phyloP scores from a whole-genome alignment of 139 green algal genomes.

The Zygnema circumcarinatum region DNA sequence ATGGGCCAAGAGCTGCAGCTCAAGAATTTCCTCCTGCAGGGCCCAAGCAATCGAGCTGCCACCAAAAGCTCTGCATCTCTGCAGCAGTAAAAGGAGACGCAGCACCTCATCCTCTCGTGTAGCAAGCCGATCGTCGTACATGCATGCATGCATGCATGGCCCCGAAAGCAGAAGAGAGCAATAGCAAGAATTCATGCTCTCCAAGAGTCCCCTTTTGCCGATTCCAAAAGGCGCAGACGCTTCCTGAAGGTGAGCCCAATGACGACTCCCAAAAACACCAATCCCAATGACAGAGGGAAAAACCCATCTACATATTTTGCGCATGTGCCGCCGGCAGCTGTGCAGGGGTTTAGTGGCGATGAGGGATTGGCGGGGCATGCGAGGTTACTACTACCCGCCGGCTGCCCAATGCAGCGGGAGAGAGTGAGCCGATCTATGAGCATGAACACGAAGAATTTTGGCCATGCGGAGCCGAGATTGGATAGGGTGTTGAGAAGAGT shows the following conservation, averaged over 20 bases:
- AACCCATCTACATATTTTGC: slow-evolving; percentile 21
- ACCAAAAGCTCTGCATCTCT: too few species aligned
- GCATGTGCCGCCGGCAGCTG: slow-evolving; percentile 8
- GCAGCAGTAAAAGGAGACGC: too few species aligned
- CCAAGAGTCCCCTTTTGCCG: not conserved
- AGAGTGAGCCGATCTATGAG: slow-evolving; percentile 30
- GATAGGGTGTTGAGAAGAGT: slow-evolving; percentile 95
- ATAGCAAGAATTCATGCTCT: too few species aligned
- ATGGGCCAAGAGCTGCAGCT: too few species aligned
- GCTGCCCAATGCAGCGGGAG: not conserved
- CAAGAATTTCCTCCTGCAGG: too few species aligned
- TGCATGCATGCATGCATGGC: too few species aligned
- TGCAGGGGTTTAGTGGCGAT: not conserved
- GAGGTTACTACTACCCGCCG: not conserved
- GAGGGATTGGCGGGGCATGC: not conserved
- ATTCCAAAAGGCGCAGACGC: not conserved
- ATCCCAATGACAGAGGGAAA: not conserved
- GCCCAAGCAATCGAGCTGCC: too few species aligned
- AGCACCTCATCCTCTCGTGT: too few species aligned
- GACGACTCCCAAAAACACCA: slow-evolving; percentile 1
- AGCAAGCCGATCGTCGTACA: too few species aligned
- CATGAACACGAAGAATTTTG: slow-evolving; percentile 40
- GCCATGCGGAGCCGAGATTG: slow-evolving; percentile 80
- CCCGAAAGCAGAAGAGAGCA: too few species aligned
- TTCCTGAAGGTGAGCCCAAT: not conserved